These are phyloP conservation scores for Nitzschia sp. DNA, from an alignment of 108 stramenopile genomes.

Conservation along the genomic window DNA sequence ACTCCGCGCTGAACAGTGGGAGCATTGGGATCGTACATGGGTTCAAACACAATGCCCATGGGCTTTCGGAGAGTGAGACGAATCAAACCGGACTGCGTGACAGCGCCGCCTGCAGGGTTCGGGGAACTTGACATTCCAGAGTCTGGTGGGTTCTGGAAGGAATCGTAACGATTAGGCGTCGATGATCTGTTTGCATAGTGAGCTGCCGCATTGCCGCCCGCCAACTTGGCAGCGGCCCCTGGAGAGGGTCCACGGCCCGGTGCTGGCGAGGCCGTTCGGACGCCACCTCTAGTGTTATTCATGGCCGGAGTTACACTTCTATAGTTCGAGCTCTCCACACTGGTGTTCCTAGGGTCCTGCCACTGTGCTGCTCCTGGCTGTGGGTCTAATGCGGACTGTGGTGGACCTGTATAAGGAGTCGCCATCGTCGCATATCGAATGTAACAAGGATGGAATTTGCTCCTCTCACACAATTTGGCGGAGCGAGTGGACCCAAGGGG, in stretches of 20 bases:
- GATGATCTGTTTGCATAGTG: constrained; percentile 8
- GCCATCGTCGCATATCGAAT: constrained; percentile 17
- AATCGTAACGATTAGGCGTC: constrained; percentile 20
- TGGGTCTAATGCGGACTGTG: background rate
- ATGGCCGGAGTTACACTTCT: constrained; percentile 48
- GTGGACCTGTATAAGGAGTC: constrained; percentile 11
- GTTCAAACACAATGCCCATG: constrained; percentile 91
- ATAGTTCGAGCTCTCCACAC: constrained; percentile 14
- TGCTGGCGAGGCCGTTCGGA: constrained; percentile 24
- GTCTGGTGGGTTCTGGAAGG: constrained; percentile 1
- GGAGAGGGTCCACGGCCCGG: constrained; percentile 10
- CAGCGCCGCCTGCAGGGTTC: background rate
- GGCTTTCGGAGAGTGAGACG: constrained; percentile 81
- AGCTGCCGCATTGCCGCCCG: background rate
- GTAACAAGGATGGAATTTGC: background rate
- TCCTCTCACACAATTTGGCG: background rate
- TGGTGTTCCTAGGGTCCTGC: constrained; percentile 9
- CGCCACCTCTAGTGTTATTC: constrained; percentile 41
- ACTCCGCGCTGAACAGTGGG: constrained; percentile 65
- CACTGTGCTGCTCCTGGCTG: constrained; percentile 13
- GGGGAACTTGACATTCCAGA: background rate
- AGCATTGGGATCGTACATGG: constrained; percentile 82
- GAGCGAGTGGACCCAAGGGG: too few species aligned
- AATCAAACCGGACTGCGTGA: constrained; percentile 52
- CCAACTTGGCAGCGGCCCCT: constrained; percentile 13